Evolutionary conservation across 768 basidiomycete genomes (phyloP), one percentile per base, ranked within the genome.

Genomic region (Macrocybe gigantea): DNA sequence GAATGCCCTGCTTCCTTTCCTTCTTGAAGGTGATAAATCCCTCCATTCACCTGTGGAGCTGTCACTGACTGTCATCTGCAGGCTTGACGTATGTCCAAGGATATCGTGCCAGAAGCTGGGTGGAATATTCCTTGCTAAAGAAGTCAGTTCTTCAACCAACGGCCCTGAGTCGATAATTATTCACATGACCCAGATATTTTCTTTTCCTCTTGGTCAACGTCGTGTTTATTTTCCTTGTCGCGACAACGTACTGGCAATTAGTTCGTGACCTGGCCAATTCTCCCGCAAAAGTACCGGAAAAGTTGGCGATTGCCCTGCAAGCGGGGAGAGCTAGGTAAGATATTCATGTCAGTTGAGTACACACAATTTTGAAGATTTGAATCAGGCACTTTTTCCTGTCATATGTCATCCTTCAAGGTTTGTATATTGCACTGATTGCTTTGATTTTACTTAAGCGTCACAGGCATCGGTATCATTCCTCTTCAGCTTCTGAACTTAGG

Each of bases 391-490:
- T 90, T 70, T 88, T 91, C 72, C 60, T 93, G 43, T 85, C 84
- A 6, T 91, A 90, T 60, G 87, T 90, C 11, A 84, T 91, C 44
- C 73, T 91, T 3, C 89, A 93, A 79, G 87, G 87, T 83, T 43
- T 12, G 54, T 29, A n/a, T 7, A 33, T 12, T 12, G 22, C 6
- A 12, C 49, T 60, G 41, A 55, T 10, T 33, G n/a, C 33, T 31
- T 33, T 42, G 29, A 38, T 11, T 5, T 41, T 34, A 45, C 35
- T 13, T 44, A 34, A 32, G 15, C 44, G 22, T 44, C 12, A 13
- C 45, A 91, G 91, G 86, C 0, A 65, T 98, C 31, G 95, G 91
- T 56, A 82, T 98, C 58, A 95, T 97, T 88, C 96, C 96, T 3
- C 68, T 98, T 33, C 93, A 99, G 57, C 73, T 99, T 7, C 78